phyloP scores from a whole-genome alignment of 768 basidiomycete species.

The Leccinum longicurvipes region DNA sequence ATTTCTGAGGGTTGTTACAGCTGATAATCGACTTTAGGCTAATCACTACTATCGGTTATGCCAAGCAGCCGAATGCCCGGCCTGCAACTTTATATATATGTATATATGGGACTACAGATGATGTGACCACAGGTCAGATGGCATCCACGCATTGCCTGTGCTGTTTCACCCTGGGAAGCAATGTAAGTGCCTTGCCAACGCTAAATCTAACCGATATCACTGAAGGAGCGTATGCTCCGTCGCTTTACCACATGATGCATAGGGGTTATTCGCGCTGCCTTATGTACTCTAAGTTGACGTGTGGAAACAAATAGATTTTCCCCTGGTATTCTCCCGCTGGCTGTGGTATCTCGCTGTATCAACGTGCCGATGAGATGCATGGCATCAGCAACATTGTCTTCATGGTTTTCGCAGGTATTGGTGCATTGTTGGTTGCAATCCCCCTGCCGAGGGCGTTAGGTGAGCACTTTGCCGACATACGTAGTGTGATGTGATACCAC shows the following conservation, averaged over 20 bases:
- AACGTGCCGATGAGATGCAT: conserved; percentile 3
- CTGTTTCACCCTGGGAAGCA: background rate
- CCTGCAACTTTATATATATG: background rate
- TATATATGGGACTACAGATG: background rate
- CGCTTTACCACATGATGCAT: background rate
- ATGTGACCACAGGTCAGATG: background rate
- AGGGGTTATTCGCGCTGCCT: background rate
- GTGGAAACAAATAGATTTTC: background rate
- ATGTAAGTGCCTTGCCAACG: background rate
- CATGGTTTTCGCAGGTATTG: conserved; percentile 37
- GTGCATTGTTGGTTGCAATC: conserved; percentile 37
- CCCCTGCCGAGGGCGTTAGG: conserved; percentile 57
- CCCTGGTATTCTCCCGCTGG: background rate
- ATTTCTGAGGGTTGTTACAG: background rate
- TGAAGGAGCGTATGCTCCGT: background rate
- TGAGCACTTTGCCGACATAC: conserved; percentile 22
- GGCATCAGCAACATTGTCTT: conserved; percentile 12
- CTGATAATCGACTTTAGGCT: background rate
- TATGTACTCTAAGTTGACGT: background rate
- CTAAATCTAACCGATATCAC: background rate
- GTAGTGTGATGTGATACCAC: background rate
- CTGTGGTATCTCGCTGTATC: background rate
- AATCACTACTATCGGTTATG: background rate
- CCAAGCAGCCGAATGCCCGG: background rate
- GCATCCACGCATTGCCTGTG: background rate